Evolutionary conservation across 805 yeast species (phyloP).

Genomic region (Jamesozyma gamospora): DNA sequence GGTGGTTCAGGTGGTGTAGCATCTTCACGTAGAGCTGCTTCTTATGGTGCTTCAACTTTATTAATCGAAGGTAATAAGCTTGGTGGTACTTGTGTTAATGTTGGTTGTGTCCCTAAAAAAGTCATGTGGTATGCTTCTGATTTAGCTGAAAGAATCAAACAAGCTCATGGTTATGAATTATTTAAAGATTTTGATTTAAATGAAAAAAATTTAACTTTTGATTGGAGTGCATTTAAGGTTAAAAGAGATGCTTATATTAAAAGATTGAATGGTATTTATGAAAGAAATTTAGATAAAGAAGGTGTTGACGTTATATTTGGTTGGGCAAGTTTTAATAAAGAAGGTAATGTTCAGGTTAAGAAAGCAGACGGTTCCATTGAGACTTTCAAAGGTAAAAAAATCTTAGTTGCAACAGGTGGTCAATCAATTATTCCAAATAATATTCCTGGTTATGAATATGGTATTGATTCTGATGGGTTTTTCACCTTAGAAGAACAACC

Average conservation of each 20-base stretch:
- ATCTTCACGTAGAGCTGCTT: slow-evolving; percentile 94
- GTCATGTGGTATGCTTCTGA: slow-evolving; percentile 98
- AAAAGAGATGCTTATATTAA: slow-evolving; percentile 88
- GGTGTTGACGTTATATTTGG: slow-evolving; percentile 84
- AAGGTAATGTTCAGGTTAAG: slow-evolving; percentile 71
- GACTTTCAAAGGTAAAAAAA: slow-evolving; percentile 66
- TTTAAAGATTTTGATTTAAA: slow-evolving; percentile 43
- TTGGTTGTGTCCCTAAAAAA: slow-evolving; percentile 98
- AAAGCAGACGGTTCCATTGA: slow-evolving; percentile 51
- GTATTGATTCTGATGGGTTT: slow-evolving; percentile 85
- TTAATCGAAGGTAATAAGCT: slow-evolving; percentile 70
- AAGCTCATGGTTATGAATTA: slow-evolving; percentile 80
- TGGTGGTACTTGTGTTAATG: slow-evolving; percentile 99
- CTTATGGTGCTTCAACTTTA: slow-evolving; percentile 80
- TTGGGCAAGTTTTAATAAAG: slow-evolving; percentile 63
- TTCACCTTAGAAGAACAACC: slow-evolving; percentile 78
- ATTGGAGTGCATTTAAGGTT: slow-evolving; percentile 73
- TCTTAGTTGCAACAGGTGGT: slow-evolving; percentile 92
- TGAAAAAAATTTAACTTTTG: slow-evolving; percentile 48
- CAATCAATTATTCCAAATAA: slow-evolving; percentile 54
- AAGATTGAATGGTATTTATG: slow-evolving; percentile 89
- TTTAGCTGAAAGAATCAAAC: slow-evolving; percentile 61
- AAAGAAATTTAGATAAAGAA: slow-evolving; percentile 75
- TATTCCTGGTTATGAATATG: slow-evolving; percentile 74
- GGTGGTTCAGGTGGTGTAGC: slow-evolving; percentile 99